These are phyloP conservation scores for Hibiscus syriacus DNA, from an alignment of 345 rosid species.

Conservation along the genomic window DNA sequence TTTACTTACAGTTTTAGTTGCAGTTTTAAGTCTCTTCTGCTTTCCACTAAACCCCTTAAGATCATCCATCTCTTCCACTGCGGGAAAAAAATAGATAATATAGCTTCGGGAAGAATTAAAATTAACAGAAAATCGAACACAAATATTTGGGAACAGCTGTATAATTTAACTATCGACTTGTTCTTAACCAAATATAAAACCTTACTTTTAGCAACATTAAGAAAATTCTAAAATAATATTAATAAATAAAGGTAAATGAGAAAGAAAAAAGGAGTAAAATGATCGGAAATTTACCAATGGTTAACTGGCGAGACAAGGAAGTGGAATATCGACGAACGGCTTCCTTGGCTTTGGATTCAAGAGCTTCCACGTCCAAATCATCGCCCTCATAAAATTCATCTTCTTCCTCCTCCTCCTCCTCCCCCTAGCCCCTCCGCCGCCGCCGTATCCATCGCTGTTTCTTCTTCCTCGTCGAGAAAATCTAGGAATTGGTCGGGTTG, in stretches of 20 bases:
- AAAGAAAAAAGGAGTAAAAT: background rate
- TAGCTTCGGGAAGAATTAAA: background rate
- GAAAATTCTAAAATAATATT: background rate
- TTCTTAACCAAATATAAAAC: background rate
- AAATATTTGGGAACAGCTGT: background rate
- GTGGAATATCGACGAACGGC: conserved; percentile 51
- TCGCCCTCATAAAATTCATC: conserved; percentile 19
- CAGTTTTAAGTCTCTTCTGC: conserved; percentile 37
- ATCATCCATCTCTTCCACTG: conserved; percentile 55
- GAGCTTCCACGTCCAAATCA: conserved; percentile 54
- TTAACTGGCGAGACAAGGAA: conserved; percentile 57
- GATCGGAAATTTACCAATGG: conserved; percentile 37
- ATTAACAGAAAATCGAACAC: background rate
- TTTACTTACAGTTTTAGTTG: conserved; percentile 34
- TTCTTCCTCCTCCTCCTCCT: conserved; percentile 10
- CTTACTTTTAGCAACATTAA: background rate
- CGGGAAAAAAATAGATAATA: background rate
- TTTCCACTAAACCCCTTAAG: conserved; percentile 42
- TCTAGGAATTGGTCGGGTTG: conserved; percentile 18
- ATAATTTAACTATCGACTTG: background rate
- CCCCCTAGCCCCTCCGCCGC: too few species aligned
- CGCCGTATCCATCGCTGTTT: background rate
- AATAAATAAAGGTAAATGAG: background rate
- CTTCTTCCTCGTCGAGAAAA: conserved; percentile 8
- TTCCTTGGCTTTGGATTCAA: conserved; percentile 65